Evolutionary conservation across 345 rosid species (phyloP).

Genomic region (Populus ilicifolia): DNA sequence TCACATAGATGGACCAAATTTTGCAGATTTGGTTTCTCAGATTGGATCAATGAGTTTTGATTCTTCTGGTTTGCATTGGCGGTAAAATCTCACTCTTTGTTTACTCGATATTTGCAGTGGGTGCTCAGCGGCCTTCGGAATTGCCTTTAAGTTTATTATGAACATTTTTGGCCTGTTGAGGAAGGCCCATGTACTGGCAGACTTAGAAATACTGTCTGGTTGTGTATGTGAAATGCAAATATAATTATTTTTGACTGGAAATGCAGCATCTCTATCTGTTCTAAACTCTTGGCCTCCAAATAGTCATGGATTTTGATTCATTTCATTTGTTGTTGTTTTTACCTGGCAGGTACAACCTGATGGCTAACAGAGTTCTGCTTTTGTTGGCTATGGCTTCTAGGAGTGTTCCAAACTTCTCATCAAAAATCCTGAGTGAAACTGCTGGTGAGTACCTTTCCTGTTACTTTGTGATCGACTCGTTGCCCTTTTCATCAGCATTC

Average conservation of each 20-base stretch:
- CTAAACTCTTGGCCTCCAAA: background rate
- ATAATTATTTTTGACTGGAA: background rate
- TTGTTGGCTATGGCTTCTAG: conserved; percentile 86
- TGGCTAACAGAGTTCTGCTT: conserved; percentile 96
- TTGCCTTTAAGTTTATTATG: background rate
- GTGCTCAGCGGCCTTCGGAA: background rate
- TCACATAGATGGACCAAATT: conserved; percentile 60
- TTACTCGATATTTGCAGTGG: conserved; percentile 11
- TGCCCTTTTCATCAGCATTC: background rate
- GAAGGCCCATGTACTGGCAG: background rate
- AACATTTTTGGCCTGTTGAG: background rate
- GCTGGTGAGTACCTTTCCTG: conserved; percentile 53
- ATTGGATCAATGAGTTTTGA: conserved; percentile 90
- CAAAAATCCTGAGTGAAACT: conserved; percentile 75
- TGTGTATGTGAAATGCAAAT: conserved; percentile 3
- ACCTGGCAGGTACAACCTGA: conserved; percentile 76
- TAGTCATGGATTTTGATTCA: background rate
- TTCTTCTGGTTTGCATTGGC: conserved; percentile 87
- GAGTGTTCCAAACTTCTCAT: conserved; percentile 60
- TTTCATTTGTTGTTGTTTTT: background rate
- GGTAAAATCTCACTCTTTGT: conserved; percentile 46
- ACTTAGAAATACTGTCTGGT: background rate
- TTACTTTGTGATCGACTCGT: conserved; percentile 6
- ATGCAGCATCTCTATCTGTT: background rate
- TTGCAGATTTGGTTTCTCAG: conserved; percentile 73